phyloP scores from a whole-genome alignment of 2,329 filamentous ascomycete genomes.

The Sarocladium oryzae region DNA sequence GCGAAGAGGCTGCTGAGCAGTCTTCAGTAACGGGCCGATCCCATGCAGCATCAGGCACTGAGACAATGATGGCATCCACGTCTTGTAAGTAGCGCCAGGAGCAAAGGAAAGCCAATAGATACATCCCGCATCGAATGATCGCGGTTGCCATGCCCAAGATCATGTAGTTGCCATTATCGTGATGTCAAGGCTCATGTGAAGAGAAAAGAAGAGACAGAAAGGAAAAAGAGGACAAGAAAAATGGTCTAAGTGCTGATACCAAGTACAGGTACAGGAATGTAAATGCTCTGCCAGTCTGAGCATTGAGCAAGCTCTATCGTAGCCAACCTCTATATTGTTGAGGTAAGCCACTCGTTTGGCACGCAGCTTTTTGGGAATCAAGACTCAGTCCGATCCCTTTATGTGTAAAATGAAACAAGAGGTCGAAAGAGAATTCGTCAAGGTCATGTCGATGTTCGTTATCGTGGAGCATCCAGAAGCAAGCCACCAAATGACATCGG shows the following conservation, averaged over 20 bases:
- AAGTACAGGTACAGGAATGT: constrained; percentile 26
- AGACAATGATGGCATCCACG: no score
- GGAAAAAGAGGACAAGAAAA: constrained; percentile 1
- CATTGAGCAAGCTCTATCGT: neutral
- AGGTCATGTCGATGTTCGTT: constrained; percentile 31
- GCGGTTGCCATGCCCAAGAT: neutral
- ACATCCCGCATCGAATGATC: neutral
- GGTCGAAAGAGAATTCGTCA: constrained; percentile 32
- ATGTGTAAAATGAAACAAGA: neutral
- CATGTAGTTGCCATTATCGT: constrained; percentile 13
- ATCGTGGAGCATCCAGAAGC: constrained; percentile 25
- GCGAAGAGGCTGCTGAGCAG: no score
- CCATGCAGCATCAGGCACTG: no score
- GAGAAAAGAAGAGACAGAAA: constrained; percentile 17
- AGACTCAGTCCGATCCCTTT: neutral
- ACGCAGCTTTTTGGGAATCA: neutral
- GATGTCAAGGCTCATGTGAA: constrained; percentile 11
- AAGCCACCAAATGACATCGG: constrained; percentile 18
- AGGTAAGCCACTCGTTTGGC: neutral
- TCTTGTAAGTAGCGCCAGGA: no score
- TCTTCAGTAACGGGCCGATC: no score
- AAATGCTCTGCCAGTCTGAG: neutral
- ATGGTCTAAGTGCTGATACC: constrained; percentile 23
- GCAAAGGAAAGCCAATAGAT: constrained; percentile 15
- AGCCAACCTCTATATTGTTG: neutral